Conservation (phyloP, 2,329 filamentous ascomycete species). For the Microdochium nivale region DNA sequence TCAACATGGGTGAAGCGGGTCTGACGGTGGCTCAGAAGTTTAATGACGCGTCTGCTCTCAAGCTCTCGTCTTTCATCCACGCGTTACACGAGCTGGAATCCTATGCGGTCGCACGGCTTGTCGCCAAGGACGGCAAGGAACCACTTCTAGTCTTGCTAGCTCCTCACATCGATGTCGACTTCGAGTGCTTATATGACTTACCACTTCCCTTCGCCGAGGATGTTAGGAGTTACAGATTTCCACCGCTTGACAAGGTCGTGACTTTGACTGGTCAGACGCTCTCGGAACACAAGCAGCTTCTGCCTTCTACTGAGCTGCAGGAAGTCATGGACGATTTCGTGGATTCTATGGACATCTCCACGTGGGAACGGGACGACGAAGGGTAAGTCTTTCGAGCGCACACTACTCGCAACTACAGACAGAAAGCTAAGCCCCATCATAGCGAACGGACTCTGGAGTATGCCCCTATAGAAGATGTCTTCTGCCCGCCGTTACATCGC, state of each 20-base stretch:
- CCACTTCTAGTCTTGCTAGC: conserved; percentile 71
- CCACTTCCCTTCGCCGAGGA: conserved; percentile 93
- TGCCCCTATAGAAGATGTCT: conserved; percentile 71
- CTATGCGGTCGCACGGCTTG: conserved; percentile 79
- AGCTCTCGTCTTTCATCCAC: conserved; percentile 82
- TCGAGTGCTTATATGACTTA: conserved; percentile 82
- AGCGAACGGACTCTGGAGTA: conserved; percentile 48
- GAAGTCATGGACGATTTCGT: conserved; percentile 87
- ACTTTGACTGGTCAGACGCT: conserved; percentile 78
- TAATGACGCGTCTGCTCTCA: conserved; percentile 76
- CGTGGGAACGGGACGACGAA: conserved; percentile 63
- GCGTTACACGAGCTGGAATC: conserved; percentile 77
- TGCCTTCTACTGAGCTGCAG: conserved; percentile 67
- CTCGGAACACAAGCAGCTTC: conserved; percentile 71
- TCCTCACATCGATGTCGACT: conserved; percentile 67
- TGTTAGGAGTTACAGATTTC: conserved; percentile 81
- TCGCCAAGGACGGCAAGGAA: conserved; percentile 73
- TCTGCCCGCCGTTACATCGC: conserved; percentile 78
- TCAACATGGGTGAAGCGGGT: conserved; percentile 75
- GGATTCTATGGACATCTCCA: conserved; percentile 81
- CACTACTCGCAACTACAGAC: not conserved
- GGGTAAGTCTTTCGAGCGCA: conserved; percentile 40
- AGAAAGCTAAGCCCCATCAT: conserved; percentile 22
- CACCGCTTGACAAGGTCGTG: conserved; percentile 77
- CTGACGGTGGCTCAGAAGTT: conserved; percentile 68